These are phyloP conservation scores for Rhizopus delemar DNA, from an alignment of 371 early-diverging fungal species.

Conservation along the genomic window DNA sequence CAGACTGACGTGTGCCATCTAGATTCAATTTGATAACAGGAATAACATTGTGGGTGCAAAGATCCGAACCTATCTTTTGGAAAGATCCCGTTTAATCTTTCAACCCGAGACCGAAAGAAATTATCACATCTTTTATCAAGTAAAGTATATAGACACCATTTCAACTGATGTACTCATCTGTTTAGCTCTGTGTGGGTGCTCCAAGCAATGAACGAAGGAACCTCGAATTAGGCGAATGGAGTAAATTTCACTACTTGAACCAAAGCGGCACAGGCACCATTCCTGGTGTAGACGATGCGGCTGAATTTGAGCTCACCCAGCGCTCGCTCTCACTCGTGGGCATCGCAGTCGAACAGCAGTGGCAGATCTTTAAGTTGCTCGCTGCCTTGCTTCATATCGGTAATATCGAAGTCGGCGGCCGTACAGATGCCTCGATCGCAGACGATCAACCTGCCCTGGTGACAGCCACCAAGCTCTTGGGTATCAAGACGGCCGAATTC, in stretches of 20 bases:
- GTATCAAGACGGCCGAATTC: slow-evolving; percentile 74
- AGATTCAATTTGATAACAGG: slow-evolving; percentile 79
- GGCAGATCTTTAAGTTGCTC: slow-evolving; percentile 87
- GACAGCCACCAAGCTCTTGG: slow-evolving; percentile 70
- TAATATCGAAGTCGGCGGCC: slow-evolving; percentile 83
- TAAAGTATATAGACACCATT: slow-evolving; percentile 10
- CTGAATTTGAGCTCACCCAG: slow-evolving; percentile 87
- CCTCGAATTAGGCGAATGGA: slow-evolving; percentile 73
- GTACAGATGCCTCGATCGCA: slow-evolving; percentile 65
- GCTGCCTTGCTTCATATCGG: slow-evolving; percentile 93
- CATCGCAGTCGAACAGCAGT: slow-evolving; percentile 80
- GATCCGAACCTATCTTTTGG: slow-evolving; percentile 97
- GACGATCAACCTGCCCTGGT: slow-evolving; percentile 74
- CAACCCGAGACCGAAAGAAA: slow-evolving; percentile 94
- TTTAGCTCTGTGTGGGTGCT: slow-evolving; percentile 83
- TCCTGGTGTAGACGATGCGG: slow-evolving; percentile 86
- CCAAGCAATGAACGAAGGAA: slow-evolving; percentile 81
- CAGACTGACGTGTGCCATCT: background rate
- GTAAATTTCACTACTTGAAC: slow-evolving; percentile 83
- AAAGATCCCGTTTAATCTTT: slow-evolving; percentile 95
- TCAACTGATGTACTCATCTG: background rate
- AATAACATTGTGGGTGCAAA: slow-evolving; percentile 91
- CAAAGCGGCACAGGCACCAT: slow-evolving; percentile 85
- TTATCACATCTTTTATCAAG: slow-evolving; percentile 99
- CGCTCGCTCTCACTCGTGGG: slow-evolving; percentile 85